Evolutionary conservation across 2,329 filamentous ascomycete species (phyloP), one percentile per base, ranked within the genome.

Genomic region (Hawksworthiomyces lignivorus): DNA sequence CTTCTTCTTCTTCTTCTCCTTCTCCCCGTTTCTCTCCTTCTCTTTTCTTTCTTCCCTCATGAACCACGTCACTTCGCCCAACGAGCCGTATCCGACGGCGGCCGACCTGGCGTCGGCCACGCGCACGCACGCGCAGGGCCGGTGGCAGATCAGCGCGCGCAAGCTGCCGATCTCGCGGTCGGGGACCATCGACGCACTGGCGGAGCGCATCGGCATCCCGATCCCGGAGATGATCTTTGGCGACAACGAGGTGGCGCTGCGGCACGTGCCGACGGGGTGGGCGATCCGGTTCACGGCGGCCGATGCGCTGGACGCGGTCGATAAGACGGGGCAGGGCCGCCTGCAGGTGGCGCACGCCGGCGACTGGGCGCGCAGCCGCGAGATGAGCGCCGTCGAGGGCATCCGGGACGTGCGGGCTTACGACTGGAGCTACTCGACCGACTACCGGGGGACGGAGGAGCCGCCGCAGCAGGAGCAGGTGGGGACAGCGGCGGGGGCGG

Each of bases 141-240:
- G 72, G 55, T 94, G 90, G 70, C 75, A 69, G 54, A 81, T 97
- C 61, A 76, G 77, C 21, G 86, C 86, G 41, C 84, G 87, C 59
- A 96, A 96, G 69, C 80, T 92, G 38, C 92, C 92, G 48, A 98
- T 98, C 62, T 84, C 94, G 53, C 96, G 95, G 63, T 80, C 89
- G 34, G 84, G 76, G 6, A 85, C 88, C 38, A 97, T 98, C 57
- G 88, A 95, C 57, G 77, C 77, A 28, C 86, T 98, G 78, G 81
- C 82, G 30, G 71, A 73, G 44, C 78, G 76, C 48, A 73, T 98
- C 41, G 81, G 82, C 22, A 96, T 98, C 57, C 80, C 90, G 15
- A 79, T 90, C 30, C 92, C 92, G 8, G 92, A 98, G 68, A 98
- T 98, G 92, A 98, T 98, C 51, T 98, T 98, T 59, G 92, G 92